Evolutionary conservation across 225 moss, liverwort and hornwort species (phyloP).

Genomic region (Anthoceros angustus): DNA sequence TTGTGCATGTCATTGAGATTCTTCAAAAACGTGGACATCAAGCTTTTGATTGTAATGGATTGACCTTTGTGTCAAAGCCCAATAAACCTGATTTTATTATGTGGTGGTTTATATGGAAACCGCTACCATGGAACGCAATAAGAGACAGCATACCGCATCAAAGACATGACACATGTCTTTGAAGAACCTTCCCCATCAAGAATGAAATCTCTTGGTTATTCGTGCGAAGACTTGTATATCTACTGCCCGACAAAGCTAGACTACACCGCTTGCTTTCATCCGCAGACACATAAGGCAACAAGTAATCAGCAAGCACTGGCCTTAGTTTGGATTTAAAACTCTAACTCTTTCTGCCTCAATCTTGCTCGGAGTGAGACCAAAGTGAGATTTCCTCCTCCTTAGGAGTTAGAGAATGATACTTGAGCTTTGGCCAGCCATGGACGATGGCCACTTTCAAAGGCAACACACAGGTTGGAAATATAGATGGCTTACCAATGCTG

Average conservation of each 20-base stretch:
- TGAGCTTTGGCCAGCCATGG: not conserved
- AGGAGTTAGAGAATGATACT: not conserved
- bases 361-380: not conserved
- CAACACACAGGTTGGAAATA: not conserved
- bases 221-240: not conserved
- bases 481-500: not conserved
- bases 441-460: not conserved
- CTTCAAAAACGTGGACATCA: not conserved
- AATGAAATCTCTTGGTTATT: not conserved
- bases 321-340: not conserved
- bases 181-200: not conserved
- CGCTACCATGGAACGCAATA: not conserved
- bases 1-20: not conserved
- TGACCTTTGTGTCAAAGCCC: too few species aligned
- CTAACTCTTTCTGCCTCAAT: not conserved
- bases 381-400: not conserved
- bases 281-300: not conserved
- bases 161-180: not conserved
- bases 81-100: too few species aligned
- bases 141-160: not conserved
- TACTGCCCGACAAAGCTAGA: not conserved
- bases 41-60: too few species aligned
- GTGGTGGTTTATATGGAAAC: not conserved
- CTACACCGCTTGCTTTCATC: not conserved
- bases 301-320: too few species aligned